phyloP scores from a whole-genome alignment of 2,329 filamentous ascomycete genomes.

The Kalmusia sp. region DNA sequence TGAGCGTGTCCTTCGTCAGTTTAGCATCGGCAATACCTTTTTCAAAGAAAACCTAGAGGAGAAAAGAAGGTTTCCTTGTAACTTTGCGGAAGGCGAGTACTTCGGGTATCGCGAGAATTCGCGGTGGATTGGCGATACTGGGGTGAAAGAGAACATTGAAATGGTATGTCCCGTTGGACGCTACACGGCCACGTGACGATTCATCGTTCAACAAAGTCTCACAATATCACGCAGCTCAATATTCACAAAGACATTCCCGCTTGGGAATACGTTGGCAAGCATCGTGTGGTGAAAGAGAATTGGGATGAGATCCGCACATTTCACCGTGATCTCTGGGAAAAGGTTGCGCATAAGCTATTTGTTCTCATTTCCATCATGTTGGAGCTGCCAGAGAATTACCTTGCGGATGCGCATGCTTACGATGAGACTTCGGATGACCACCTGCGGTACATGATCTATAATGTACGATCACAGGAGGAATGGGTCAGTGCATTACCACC shows the following conservation, averaged over 20 bases:
- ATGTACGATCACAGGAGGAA: constrained; percentile 54
- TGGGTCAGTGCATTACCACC: too few species aligned
- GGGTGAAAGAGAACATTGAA: constrained; percentile 48
- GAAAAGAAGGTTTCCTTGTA: constrained; percentile 11
- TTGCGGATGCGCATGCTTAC: constrained; percentile 63
- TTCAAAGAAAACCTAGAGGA: constrained; percentile 10
- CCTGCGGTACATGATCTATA: constrained; percentile 66
- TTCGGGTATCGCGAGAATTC: constrained; percentile 14
- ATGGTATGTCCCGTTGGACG: constrained; percentile 35
- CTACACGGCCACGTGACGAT: too few species aligned
- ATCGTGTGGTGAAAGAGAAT: constrained; percentile 31
- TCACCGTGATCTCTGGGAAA: constrained; percentile 36
- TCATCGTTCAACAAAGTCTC: not conserved
- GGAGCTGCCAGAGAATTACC: constrained; percentile 63
- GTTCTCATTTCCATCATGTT: constrained; percentile 64
- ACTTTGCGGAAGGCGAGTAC: constrained; percentile 14
- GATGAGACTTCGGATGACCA: constrained; percentile 65
- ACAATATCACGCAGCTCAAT: constrained; percentile 29
- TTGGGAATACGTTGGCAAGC: constrained; percentile 35
- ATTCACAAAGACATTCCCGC: constrained; percentile 38
- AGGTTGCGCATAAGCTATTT: constrained; percentile 53
- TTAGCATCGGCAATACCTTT: constrained; percentile 9
- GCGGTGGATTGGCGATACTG: constrained; percentile 47
- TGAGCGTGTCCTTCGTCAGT: constrained; percentile 16
- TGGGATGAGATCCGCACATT: constrained; percentile 33